These are phyloP conservation scores for Curvularia hawaiiensis DNA, from an alignment of 2,329 filamentous ascomycete species.

Conservation along the genomic window DNA sequence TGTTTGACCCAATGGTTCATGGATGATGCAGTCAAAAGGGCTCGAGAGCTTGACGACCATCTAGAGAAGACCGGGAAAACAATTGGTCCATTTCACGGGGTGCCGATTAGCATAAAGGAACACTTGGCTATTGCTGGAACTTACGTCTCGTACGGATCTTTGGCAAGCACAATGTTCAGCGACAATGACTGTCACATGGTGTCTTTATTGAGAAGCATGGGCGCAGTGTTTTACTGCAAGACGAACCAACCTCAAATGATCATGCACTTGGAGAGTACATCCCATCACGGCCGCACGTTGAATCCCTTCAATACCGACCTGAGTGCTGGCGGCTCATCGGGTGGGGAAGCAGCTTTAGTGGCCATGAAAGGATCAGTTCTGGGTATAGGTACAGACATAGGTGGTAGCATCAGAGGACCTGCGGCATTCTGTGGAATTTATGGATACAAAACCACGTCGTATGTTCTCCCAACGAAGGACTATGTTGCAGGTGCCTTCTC, in stretches of 20 bases:
- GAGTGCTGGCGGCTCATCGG: slow-evolving; percentile 55
- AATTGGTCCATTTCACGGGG: slow-evolving; percentile 51
- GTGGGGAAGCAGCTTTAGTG: slow-evolving; percentile 31
- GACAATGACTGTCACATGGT: slow-evolving; percentile 62
- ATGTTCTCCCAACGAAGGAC: slow-evolving; percentile 20
- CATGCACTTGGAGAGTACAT: slow-evolving; percentile 61
- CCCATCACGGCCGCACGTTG: slow-evolving; percentile 53
- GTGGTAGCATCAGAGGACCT: slow-evolving; percentile 31
- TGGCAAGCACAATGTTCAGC: slow-evolving; percentile 53
- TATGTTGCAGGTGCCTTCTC: slow-evolving; percentile 12
- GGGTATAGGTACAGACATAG: slow-evolving; percentile 34
- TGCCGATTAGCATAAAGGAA: slow-evolving; percentile 60
- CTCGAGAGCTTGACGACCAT: slow-evolving; percentile 50
- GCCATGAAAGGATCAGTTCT: slow-evolving; percentile 28
- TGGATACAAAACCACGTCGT: slow-evolving; percentile 34
- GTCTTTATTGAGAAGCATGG: slow-evolving; percentile 56
- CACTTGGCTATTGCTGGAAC: slow-evolving; percentile 56
- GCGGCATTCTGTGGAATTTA: slow-evolving; percentile 33
- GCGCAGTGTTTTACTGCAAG: slow-evolving; percentile 58
- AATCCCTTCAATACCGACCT: slow-evolving; percentile 53
- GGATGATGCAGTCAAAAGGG: slow-evolving; percentile 25
- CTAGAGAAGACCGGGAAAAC: slow-evolving; percentile 37
- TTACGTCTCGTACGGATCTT: slow-evolving; percentile 61
- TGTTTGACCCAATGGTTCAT: slow-evolving; percentile 31
- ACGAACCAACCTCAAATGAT: slow-evolving; percentile 59